Conservation (phyloP, 805 yeast species). For the Myxozyma monticola region DNA sequence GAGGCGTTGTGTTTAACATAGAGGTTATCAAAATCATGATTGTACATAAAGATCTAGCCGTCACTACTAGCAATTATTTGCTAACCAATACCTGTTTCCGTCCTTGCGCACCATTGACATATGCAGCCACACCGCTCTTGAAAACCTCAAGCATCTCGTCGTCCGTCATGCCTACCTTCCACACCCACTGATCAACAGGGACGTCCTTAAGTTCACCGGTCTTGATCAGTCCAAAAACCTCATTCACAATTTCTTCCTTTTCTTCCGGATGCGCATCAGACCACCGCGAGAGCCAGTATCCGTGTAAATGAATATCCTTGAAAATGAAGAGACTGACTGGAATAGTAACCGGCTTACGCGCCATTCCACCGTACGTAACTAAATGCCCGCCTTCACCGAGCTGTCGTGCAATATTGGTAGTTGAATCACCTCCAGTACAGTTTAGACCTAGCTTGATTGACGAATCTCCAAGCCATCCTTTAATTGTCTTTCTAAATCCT, state of each 20-base stretch:
- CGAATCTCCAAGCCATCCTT: constrained; percentile 47
- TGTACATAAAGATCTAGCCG: neutral
- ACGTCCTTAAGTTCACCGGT: constrained; percentile 55
- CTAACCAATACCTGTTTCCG: constrained; percentile 47
- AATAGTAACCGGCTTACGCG: constrained; percentile 87
- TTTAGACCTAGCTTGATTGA: constrained; percentile 75
- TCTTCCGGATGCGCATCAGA: constrained; percentile 58
- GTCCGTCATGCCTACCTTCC: constrained; percentile 43
- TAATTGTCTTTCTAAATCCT: constrained; percentile 60
- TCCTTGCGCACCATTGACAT: constrained; percentile 41
- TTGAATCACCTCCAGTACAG: constrained; percentile 89
- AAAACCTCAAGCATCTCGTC: constrained; percentile 48
- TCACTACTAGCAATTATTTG: constrained; percentile 20
- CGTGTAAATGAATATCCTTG: constrained; percentile 80
- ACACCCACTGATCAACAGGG: constrained; percentile 46
- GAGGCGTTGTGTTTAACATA: neutral
- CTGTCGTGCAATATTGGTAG: constrained; percentile 80
- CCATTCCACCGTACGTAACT: constrained; percentile 97
- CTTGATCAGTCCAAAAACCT: constrained; percentile 58
- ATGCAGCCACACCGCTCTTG: constrained; percentile 46
- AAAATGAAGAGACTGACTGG: constrained; percentile 89
- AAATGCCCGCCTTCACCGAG: constrained; percentile 70
- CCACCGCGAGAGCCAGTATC: constrained; percentile 89
- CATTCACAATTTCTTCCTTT: constrained; percentile 56
- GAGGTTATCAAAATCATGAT: neutral